Percentiles rank a stretch among this genome's conserved stretches.
Conservation (phyloP, 306 rosid genomes). For the Gleditsia sinensis region DNA sequence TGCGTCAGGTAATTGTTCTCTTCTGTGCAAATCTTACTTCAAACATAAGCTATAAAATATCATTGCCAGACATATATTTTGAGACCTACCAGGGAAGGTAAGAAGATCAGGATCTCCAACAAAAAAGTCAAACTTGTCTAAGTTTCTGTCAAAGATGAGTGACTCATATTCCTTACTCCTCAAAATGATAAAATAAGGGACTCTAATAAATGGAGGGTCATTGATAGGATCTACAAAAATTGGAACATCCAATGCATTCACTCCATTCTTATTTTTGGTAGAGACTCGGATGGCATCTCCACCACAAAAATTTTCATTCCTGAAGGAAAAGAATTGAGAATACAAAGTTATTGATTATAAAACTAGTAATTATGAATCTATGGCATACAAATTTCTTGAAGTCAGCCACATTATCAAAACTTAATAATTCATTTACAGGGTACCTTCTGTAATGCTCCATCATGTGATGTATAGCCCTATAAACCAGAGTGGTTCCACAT, state of each 20-base stretch:
- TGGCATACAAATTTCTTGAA: conserved; percentile 17
- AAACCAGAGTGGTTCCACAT: no score
- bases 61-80: background rate
- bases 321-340: conserved; percentile 30
- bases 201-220: conserved; percentile 76
- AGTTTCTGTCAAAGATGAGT: conserved; percentile 62
- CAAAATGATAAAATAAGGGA: conserved; percentile 63
- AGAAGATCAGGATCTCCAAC: conserved; percentile 82
- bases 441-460: no score
- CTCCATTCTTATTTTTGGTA: conserved; percentile 67
- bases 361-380: conserved; percentile 11
- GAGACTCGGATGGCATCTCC: conserved; percentile 58
- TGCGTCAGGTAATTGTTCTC: background rate
- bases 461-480: no score
- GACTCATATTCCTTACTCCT: conserved; percentile 56
- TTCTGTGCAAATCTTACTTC: background rate
- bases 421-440: no score
- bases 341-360: conserved; percentile 3
- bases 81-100: conserved; percentile 62
- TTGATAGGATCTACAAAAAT: conserved; percentile 73
- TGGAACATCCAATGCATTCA: conserved; percentile 62
- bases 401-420: background rate
- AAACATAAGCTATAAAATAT: background rate
- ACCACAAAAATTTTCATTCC: conserved; percentile 76
- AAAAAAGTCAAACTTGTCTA: conserved; percentile 66